These are phyloP conservation scores for Fusarium sp. DNA, from an alignment of 2,329 filamentous ascomycete genomes.

Conservation along the genomic window DNA sequence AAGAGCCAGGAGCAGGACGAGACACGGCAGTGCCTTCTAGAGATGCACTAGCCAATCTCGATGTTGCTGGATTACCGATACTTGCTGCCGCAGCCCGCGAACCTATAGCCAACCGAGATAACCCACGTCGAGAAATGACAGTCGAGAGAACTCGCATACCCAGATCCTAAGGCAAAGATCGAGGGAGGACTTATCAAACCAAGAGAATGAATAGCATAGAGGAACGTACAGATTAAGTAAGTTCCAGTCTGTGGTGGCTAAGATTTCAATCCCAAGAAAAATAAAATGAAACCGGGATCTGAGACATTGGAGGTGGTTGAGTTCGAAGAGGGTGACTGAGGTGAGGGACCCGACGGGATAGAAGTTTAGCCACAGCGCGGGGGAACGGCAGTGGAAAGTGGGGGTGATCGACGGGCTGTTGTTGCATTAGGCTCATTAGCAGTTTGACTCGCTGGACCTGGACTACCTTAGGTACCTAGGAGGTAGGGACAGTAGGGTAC, in stretches of 20 bases:
- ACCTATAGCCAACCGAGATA: conserved; percentile 21
- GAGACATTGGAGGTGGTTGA: conserved; percentile 20
- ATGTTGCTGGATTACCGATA: background rate
- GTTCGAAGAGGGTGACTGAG: background rate
- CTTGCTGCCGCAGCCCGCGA: conserved; percentile 12
- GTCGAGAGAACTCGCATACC: conserved; percentile 25
- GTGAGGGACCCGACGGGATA: background rate
- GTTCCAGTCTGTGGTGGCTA: background rate
- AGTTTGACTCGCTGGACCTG: background rate
- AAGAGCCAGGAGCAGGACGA: background rate
- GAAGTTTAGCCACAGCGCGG: conserved; percentile 7
- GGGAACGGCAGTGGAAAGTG: conserved; percentile 22
- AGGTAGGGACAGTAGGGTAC: too few species aligned
- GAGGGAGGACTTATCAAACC: background rate
- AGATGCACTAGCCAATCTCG: background rate
- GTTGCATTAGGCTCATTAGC: conserved; percentile 11
- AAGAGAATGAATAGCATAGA: background rate
- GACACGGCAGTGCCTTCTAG: background rate
- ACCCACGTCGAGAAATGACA: conserved; percentile 24
- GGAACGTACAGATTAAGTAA: background rate
- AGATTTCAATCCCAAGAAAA: background rate
- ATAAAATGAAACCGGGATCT: background rate
- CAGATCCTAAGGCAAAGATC: background rate
- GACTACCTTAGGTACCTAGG: background rate
- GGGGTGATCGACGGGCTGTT: conserved; percentile 2